phyloP scores from a whole-genome alignment of 345 rosid species.

The Angophora floribunda region DNA sequence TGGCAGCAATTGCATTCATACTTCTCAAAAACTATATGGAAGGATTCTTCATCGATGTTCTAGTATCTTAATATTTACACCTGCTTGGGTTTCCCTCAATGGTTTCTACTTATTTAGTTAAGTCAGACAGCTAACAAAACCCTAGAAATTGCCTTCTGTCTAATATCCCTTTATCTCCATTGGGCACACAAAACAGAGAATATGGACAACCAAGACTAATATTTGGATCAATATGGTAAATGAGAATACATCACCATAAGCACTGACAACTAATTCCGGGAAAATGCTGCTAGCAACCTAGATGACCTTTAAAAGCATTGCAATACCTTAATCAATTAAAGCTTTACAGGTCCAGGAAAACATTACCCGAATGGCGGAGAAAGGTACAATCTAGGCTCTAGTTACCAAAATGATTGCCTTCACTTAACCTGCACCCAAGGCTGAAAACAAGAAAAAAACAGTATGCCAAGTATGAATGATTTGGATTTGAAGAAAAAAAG shows the following conservation, averaged over 20 bases:
- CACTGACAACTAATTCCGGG: neutral
- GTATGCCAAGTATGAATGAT: neutral
- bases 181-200: neutral
- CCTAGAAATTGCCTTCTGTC: neutral
- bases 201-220: neutral
- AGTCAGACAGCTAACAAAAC: neutral
- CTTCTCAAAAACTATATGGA: neutral
- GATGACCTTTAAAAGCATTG: neutral
- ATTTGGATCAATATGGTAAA: neutral
- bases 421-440: neutral
- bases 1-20: neutral
- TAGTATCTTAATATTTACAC: neutral
- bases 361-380: neutral
- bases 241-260: neutral
- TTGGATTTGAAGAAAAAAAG: neutral
- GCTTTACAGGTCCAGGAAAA: neutral
- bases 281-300: neutral
- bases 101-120: neutral
- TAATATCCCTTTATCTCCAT: neutral
- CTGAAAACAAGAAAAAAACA: neutral
- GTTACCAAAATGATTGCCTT: neutral
- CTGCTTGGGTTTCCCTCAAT: neutral
- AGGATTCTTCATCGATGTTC: neutral
- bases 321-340: neutral
- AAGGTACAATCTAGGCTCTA: neutral